These are phyloP conservation scores for Pulveroboletus frians DNA, from an alignment of 768 basidiomycete species.

Conservation along the genomic window DNA sequence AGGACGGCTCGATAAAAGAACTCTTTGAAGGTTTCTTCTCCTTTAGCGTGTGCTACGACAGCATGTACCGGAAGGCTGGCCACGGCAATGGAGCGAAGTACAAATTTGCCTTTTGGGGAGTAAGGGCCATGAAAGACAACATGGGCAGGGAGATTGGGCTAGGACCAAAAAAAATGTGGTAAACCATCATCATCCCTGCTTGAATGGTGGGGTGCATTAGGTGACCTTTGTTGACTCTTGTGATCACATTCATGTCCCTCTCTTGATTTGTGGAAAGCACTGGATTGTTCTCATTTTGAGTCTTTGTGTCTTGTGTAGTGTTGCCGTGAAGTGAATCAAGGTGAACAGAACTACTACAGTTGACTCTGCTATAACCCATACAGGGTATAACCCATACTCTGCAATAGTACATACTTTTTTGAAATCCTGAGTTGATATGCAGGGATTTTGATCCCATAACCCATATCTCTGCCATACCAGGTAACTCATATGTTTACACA, in stretches of 20 bases:
- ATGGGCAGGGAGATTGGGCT: conserved; percentile 33
- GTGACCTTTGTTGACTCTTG: neutral
- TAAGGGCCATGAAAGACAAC: conserved; percentile 32
- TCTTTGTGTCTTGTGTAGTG: neutral
- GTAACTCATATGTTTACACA: no score
- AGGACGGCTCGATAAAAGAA: conserved; percentile 23
- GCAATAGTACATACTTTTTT: no score
- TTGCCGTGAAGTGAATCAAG: no score
- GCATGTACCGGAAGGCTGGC: conserved; percentile 33
- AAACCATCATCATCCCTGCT: neutral
- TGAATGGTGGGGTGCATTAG: neutral
- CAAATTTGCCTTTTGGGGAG: conserved; percentile 35
- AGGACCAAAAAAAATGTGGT: conserved; percentile 22
- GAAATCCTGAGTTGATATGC: no score
- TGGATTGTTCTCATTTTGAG: neutral
- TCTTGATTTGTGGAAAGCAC: conserved; percentile 4
- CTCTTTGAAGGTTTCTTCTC: conserved; percentile 39
- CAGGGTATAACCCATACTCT: no score
- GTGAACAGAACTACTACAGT: no score
- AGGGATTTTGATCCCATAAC: no score
- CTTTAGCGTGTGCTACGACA: conserved; percentile 32
- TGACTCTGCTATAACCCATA: no score
- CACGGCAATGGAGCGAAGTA: conserved; percentile 30
- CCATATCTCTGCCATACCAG: no score
- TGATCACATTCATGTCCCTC: neutral